Base-by-base conservation (phyloP, 2,329 filamentous ascomycete genomes). In the Colletotrichum sp. region DNA sequence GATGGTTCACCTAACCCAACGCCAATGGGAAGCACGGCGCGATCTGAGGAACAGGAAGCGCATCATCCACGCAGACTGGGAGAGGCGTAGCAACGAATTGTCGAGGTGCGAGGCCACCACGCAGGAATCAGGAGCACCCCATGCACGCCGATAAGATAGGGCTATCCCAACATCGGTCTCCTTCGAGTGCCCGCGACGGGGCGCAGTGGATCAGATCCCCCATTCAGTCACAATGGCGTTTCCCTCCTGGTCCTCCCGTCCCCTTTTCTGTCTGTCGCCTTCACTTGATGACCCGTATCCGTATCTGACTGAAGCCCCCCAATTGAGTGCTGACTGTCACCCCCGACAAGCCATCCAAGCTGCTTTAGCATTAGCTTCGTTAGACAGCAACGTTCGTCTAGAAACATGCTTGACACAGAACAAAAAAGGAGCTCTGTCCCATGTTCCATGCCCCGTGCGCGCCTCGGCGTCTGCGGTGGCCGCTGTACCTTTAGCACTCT, bases 401-500 rank as follows among this genome's bases (percentile, higher is more conserved):
- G 72, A 72, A 48, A 59, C 68, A 43, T 30, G 63, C 30, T 26
- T 61, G 69, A 66, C 59, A 65, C 59, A 21, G 57, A 61, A 39
- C 24, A 34, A 52, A 63, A 67, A 67, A 73, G 57, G 64, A 75
- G 73, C 73, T 75, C 48, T 64, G 64, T 73, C 57, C 73, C 63
- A 75, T 57, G 68, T 63, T 72, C 55, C 43, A 63, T 63, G 55
- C 39, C 43, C 73, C 57, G 57, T 72, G 68, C 73, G 39, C 68
- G 10, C 39, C 28, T 64, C 28, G 28, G 39, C 28, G 59, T 57
- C 52, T 55, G 60, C 28, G 36, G 15, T 34, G 24, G 32, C 9
- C 59, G 28, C 18, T 26, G 36, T 36, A n/a, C 32, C 43, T 69
- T 28, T 52, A 21, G 66, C 21, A 26, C 28, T 55, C 34, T 67